These are phyloP conservation scores for Podospora anserina DNA, from an alignment of 495 filamentous ascomycete species.

Conservation along the genomic window DNA sequence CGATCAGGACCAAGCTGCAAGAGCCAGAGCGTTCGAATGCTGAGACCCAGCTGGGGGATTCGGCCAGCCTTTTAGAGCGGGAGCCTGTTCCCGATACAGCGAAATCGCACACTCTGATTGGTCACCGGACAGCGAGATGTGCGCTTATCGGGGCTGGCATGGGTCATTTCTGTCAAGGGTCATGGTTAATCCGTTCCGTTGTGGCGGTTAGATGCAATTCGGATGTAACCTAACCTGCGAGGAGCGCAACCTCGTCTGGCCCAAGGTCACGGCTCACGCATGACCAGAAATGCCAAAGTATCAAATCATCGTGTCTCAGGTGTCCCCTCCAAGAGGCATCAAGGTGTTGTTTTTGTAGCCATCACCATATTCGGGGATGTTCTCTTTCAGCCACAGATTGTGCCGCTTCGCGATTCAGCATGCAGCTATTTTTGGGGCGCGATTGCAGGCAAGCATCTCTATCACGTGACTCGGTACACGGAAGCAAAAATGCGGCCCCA, in stretches of 20 bases:
- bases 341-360: neutral
- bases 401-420: neutral
- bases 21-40: neutral
- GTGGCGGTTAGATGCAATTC: neutral
- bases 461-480: neutral
- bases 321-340: neutral
- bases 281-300: neutral
- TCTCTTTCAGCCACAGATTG: neutral
- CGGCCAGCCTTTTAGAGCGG: conserved; percentile 1
- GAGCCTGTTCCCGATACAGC: conserved; percentile 3
- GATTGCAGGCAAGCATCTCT: neutral
- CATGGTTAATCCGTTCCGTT: neutral
- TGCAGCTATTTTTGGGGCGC: conserved; percentile 5
- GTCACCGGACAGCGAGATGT: neutral
- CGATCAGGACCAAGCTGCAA: conserved; percentile 22
- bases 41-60: neutral
- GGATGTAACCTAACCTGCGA: conserved; percentile 13
- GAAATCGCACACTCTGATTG: conserved; percentile 2
- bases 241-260: neutral
- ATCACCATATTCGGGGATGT: neutral
- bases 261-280: neutral
- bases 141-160: neutral
- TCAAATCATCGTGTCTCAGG: neutral
- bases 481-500: neutral
- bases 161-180: neutral